These are phyloP conservation scores for Quercus berberidifolia DNA, from an alignment of 306 rosid species.

Conservation along the genomic window DNA sequence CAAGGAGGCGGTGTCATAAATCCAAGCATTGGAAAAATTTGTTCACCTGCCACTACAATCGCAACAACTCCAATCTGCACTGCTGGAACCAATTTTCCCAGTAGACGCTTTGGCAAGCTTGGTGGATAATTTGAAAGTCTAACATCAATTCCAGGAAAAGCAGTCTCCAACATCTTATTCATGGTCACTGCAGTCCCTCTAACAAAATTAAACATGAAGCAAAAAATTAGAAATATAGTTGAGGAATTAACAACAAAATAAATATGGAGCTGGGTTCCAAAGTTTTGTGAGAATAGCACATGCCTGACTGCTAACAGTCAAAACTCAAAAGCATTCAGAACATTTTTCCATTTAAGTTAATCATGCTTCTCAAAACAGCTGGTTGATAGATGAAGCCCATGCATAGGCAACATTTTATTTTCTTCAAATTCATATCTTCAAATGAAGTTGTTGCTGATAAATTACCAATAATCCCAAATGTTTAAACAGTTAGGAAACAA, in stretches of 20 bases:
- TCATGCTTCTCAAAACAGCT: background rate
- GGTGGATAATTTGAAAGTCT: constrained; percentile 69
- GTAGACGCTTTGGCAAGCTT: constrained; percentile 58
- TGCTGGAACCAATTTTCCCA: constrained; percentile 65
- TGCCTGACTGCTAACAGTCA: too few relatives aligned
- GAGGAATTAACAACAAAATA: background rate
- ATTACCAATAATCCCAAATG: too few relatives aligned
- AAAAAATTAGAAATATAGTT: background rate
- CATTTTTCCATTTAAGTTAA: background rate
- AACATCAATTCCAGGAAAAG: constrained; percentile 65
- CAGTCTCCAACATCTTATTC: constrained; percentile 60
- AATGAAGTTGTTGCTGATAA: too few relatives aligned
- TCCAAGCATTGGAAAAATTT: constrained; percentile 67
- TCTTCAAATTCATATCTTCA: background rate
- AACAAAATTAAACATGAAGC: constrained; percentile 7
- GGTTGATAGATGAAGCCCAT: background rate
- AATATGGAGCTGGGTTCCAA: background rate
- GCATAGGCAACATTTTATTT: background rate
- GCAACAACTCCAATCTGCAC: constrained; percentile 65
- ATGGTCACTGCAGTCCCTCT: constrained; percentile 75
- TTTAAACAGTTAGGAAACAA: too few relatives aligned
- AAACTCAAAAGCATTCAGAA: background rate
- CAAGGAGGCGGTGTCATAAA: constrained; percentile 67
- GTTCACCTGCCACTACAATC: constrained; percentile 65
- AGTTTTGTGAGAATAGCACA: background rate